Percentiles rank a stretch among this genome's conserved stretches.
Evolutionary conservation across 306 rosid genomes (phyloP).

Genomic region (Trifolium repens): DNA sequence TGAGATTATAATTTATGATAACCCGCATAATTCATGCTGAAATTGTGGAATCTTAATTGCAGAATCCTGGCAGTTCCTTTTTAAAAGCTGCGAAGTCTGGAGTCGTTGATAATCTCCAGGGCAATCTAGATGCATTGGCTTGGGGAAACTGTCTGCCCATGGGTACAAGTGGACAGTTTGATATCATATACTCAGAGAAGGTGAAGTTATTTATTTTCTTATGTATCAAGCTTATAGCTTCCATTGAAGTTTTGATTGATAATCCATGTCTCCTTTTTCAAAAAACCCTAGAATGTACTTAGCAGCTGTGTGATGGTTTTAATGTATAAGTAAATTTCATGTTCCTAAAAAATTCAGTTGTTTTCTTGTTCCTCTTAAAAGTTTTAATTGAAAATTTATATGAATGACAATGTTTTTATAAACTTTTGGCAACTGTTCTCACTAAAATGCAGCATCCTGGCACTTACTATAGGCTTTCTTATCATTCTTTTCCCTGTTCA

Average conservation of each 20-base stretch:
- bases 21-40: conserved; percentile 33
- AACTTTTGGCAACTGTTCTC: conserved; percentile 18
- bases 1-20: conserved; percentile 22
- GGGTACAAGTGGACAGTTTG: conserved; percentile 85
- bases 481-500: background rate
- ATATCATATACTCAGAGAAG: conserved; percentile 65
- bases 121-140: conserved; percentile 77
- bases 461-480: background rate
- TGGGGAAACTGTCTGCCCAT: conserved; percentile 83
- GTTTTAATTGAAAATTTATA: conserved; percentile 5
- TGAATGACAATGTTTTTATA: background rate
- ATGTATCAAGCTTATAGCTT: conserved; percentile 31
- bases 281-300: conserved; percentile 18
- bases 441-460: conserved; percentile 10
- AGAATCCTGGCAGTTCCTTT: conserved; percentile 84
- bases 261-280: conserved; percentile 8
- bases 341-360: background rate
- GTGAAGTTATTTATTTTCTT: conserved; percentile 50
- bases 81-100: conserved; percentile 91
- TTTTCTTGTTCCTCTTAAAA: background rate
- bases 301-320: conserved; percentile 13
- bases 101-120: conserved; percentile 65
- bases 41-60: conserved; percentile 51
- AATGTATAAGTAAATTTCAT: conserved; percentile 16
- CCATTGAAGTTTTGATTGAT: conserved; percentile 26